A percentile compares a stretch with the other conserved stretches of the same genome.
These are phyloP conservation scores for Chaetomium globosum DNA, from an alignment of 2,329 filamentous ascomycete species.

Conservation along the genomic window DNA sequence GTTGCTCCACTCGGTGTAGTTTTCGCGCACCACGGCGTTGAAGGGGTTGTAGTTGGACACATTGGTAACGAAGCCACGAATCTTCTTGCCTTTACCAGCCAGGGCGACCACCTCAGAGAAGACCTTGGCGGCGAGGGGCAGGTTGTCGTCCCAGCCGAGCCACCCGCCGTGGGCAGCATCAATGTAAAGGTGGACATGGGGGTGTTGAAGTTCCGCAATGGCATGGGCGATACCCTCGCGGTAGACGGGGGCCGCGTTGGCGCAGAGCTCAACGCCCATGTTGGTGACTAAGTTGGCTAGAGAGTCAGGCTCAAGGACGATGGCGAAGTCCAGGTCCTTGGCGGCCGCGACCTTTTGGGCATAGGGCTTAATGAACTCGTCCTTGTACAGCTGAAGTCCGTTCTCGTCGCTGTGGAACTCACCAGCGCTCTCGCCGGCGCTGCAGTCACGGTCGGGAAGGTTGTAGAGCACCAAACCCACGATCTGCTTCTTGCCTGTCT, in stretches of 20 bases:
- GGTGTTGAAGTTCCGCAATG: conserved; percentile 45
- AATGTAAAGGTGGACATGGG: conserved; percentile 46
- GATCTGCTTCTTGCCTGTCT: conserved; percentile 45
- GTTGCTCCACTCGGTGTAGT: conserved; percentile 47
- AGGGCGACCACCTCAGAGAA: conserved; percentile 46
- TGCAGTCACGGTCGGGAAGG: conserved; percentile 51
- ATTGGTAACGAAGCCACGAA: conserved; percentile 50
- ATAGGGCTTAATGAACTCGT: conserved; percentile 46
- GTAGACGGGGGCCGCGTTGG: conserved; percentile 45
- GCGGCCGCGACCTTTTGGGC: conserved; percentile 45
- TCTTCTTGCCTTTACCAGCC: conserved; percentile 40
- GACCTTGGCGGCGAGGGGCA: conserved; percentile 46
- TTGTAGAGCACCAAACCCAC: conserved; percentile 51
- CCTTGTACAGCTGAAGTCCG: conserved; percentile 47
- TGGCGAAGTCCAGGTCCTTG: conserved; percentile 46
- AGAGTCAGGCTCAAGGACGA: conserved; percentile 51
- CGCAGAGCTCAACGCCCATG: conserved; percentile 44
- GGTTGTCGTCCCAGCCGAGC: conserved; percentile 48
- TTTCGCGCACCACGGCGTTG: conserved; percentile 44
- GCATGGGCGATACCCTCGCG: conserved; percentile 49
- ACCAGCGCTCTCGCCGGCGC: conserved; percentile 48
- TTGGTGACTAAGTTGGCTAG: conserved; percentile 50
- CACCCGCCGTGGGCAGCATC: conserved; percentile 50
- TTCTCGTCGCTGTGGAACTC: conserved; percentile 45
- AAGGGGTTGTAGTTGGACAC: conserved; percentile 51